Evolutionary conservation across 805 yeast species (phyloP).

Genomic region (Ogataea methanolica): DNA sequence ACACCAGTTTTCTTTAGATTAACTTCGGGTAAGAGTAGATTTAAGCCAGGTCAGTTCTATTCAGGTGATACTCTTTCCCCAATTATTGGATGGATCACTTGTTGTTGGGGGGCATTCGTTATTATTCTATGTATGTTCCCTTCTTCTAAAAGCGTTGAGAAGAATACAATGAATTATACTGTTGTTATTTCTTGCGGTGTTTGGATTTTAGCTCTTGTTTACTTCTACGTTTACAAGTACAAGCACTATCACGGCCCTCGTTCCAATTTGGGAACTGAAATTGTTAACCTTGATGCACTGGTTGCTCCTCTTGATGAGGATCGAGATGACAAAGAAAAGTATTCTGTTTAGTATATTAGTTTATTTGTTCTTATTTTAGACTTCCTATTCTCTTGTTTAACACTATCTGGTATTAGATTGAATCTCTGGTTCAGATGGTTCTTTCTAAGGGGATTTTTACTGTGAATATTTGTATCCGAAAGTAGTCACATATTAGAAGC

Average conservation of each 20-base stretch:
- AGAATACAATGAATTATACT: conserved; percentile 63
- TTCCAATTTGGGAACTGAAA: background rate
- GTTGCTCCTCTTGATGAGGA: too few species aligned
- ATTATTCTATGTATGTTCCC: conserved; percentile 65
- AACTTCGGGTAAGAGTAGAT: conserved; percentile 44
- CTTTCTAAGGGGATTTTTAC: too few species aligned
- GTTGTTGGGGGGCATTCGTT: conserved; percentile 46
- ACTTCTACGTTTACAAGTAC: conserved; percentile 1
- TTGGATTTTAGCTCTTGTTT: background rate
- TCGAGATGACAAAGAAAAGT: too few species aligned
- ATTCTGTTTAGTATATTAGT: too few species aligned
- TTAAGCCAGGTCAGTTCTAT: conserved; percentile 64
- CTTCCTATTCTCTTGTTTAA: too few species aligned
- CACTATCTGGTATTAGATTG: too few species aligned
- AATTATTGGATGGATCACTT: conserved; percentile 41
- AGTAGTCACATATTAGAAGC: too few species aligned
- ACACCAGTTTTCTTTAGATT: conserved; percentile 52
- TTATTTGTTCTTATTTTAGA: too few species aligned
- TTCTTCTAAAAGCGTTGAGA: conserved; percentile 33
- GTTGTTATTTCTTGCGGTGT: conserved; percentile 55
- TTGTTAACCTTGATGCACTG: too few species aligned
- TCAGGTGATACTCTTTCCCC: conserved; percentile 47
- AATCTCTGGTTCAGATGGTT: too few species aligned
- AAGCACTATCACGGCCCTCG: background rate
- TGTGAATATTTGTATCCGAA: too few species aligned